Percentiles rank a stretch among this genome's conserved stretches.
phyloP scores from a whole-genome alignment of 2,329 filamentous ascomycete genomes.

The Diaporthe citriasiana region DNA sequence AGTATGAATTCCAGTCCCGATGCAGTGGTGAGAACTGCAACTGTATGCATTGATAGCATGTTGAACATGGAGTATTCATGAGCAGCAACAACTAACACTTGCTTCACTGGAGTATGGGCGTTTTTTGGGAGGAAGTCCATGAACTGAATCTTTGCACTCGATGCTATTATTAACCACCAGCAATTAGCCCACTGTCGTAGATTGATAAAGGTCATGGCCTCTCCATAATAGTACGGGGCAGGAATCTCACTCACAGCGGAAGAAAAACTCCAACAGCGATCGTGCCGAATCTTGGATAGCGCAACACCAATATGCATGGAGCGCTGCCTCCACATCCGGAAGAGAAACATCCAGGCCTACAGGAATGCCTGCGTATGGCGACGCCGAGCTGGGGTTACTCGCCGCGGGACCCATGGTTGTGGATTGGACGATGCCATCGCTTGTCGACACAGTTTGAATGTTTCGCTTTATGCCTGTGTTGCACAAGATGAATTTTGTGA shows the following conservation, averaged over 20 bases:
- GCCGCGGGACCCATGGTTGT: fast-evolving
- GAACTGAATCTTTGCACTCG: not conserved
- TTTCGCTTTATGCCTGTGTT: fast-evolving
- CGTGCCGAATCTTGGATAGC: not conserved
- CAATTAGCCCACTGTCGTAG: too few species aligned
- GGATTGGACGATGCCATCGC: not conserved
- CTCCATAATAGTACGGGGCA: too few species aligned
- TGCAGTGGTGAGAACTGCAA: not conserved
- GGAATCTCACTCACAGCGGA: not conserved
- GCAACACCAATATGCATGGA: not conserved
- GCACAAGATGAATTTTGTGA: not conserved
- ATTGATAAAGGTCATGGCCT: too few species aligned
- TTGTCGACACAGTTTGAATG: too few species aligned
- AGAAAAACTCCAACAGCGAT: not conserved
- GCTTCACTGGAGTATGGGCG: not conserved
- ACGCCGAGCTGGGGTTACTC: fast-evolving
- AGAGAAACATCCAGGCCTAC: not conserved
- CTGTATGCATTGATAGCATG: not conserved
- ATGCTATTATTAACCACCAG: not conserved
- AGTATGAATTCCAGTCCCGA: not conserved
- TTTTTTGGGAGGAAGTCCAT: not conserved
- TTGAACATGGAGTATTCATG: not conserved
- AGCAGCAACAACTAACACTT: too few species aligned
- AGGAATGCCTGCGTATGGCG: fast-evolving
- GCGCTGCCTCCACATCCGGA: not conserved